Base-by-base conservation (phyloP, 805 yeast species). In the Teunomyces stri region DNA sequence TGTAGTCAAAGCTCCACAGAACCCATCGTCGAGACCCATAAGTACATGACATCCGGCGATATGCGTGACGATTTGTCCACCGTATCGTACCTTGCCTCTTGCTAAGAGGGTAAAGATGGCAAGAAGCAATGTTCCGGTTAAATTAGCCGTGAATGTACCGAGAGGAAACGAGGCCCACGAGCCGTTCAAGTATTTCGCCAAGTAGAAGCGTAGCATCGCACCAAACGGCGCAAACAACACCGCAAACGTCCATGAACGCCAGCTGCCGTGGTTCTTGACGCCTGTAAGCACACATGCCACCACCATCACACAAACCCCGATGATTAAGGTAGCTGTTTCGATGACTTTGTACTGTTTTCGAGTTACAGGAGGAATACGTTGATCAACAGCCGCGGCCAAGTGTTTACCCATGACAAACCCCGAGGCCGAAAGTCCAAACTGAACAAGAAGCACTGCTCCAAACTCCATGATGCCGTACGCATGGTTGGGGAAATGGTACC, bases 391-490 rank as follows among this genome's bases (percentile, higher is more conserved):
- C 13, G 53, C 54, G 2, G 64, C 60, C 3, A 80, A 18, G 49
- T 84, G 84, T 38, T 66, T 68, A 1, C 97, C 96, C 16, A 81
- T 61, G 9, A 68, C 65, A 49, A 75, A 81, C 0, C 85, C 89
- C 5, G 79, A 68, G 41, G 82, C 61, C 0, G 94, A 85, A 10
- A 85, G 69, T 7, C 81, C 74, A 49, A 87, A 50, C 46, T 89
- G 87, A 0, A 79, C 67, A 0, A 88, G 54, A 0, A 80, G 38
- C 1, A 86, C 89, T 1, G 90, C 78, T 18, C 86, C 62, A 44
- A 82, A 85, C 48, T 84, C 87, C 84, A 88, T 83, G 2, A 87
- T 79, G 0, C 96, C 95, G 61, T 87, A 89, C 0, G 87, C 96
- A 6, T 79, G 68, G 51, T 81, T 85, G 0, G 87, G 88, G 49